Evolutionary conservation across 306 rosid genomes (phyloP).

Genomic region (Lagenaria siceraria): DNA sequence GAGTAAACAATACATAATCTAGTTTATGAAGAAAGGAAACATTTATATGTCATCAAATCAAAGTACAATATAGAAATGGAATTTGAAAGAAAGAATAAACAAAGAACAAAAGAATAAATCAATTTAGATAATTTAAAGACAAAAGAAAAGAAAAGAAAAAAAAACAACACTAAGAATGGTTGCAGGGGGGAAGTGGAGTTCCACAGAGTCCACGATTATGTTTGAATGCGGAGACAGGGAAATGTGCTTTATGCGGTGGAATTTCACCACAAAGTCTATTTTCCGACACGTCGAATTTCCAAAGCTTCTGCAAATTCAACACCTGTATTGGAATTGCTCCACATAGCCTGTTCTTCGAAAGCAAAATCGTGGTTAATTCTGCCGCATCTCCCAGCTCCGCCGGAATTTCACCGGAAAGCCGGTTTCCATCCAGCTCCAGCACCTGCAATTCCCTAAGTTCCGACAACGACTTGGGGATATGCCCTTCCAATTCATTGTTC

Average conservation of each 20-base stretch:
- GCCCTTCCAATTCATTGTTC: constrained; percentile 26
- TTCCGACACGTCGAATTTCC: constrained; percentile 30
- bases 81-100: background rate
- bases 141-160: background rate
- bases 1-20: too few species aligned
- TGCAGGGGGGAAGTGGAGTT: constrained; percentile 46
- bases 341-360: constrained; percentile 29
- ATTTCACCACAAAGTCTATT: constrained; percentile 25
- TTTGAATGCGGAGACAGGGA: constrained; percentile 31
- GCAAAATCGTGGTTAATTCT: constrained; percentile 12
- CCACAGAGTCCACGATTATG: constrained; percentile 50
- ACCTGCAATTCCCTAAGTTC: constrained; percentile 19
- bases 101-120: background rate
- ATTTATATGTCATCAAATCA: background rate
- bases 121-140: background rate
- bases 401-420: constrained; percentile 28
- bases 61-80: background rate
- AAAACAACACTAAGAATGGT: constrained; percentile 11
- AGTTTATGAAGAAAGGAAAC: background rate
- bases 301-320: constrained; percentile 25
- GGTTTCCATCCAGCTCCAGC: constrained; percentile 19
- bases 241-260: constrained; percentile 26
- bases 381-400: constrained; percentile 23
- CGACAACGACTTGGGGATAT: constrained; percentile 34
- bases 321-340: constrained; percentile 35